Conservation (phyloP, 2,329 filamentous ascomycete species). For the Sporothrix variecibatus region DNA sequence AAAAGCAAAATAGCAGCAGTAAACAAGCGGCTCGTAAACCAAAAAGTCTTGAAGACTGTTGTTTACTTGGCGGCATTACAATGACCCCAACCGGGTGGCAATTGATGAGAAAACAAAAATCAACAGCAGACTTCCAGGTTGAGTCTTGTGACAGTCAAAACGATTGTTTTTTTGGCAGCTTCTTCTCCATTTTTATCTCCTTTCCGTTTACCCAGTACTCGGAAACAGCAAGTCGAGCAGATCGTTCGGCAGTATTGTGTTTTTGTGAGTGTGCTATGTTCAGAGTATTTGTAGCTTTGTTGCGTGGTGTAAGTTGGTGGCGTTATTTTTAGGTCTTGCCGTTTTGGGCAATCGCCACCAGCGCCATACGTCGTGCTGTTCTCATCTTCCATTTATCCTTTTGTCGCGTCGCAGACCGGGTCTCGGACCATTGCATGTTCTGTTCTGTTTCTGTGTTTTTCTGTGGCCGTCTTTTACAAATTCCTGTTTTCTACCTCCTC, state of each 20-base stretch:
- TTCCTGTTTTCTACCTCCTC: not conserved
- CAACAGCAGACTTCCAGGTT: not conserved
- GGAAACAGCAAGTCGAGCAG: not conserved
- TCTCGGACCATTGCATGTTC: not conserved
- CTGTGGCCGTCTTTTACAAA: not conserved
- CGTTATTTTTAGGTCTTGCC: constrained; percentile 10
- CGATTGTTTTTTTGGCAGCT: not conserved
- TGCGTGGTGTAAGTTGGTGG: not conserved
- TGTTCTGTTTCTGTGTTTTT: not conserved
- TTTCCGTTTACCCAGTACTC: not conserved
- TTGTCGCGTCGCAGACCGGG: not conserved
- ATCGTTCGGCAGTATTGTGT: not conserved
- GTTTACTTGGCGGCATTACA: not conserved
- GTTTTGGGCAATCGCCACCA: not conserved
- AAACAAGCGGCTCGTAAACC: not conserved
- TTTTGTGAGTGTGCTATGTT: not conserved
- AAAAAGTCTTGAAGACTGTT: not conserved
- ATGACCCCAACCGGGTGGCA: not conserved
- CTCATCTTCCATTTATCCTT: not conserved
- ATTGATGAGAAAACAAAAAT: not conserved
- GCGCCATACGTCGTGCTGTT: not conserved
- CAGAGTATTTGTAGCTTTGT: not conserved
- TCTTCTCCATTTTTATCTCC: not conserved
- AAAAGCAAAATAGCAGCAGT: too few species aligned
- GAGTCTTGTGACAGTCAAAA: not conserved